Evolutionary conservation across 1,284 basidiomycete genomes (phyloP).

Genomic region (Puccinia horiana): DNA sequence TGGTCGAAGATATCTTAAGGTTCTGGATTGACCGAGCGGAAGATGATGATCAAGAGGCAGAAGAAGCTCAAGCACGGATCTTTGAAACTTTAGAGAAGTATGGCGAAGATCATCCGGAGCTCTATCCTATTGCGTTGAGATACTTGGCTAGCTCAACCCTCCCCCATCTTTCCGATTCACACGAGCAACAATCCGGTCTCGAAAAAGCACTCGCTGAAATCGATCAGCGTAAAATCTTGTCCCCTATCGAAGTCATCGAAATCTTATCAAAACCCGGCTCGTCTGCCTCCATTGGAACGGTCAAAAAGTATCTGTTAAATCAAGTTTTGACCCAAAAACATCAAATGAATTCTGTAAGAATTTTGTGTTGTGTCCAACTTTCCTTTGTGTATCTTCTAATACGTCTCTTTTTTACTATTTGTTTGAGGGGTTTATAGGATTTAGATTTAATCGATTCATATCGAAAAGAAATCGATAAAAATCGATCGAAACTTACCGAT

Average conservation of each 20-base stretch:
- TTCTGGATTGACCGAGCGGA: conserved; percentile 72
- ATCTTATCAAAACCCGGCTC: conserved; percentile 75
- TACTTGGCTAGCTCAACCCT: conserved; percentile 76
- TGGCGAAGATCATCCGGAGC: conserved; percentile 69
- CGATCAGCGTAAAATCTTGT: conserved; percentile 76
- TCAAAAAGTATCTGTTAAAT: conserved; percentile 82
- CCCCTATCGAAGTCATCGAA: conserved; percentile 83
- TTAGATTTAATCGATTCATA: conserved; percentile 81
- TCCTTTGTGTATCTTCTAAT: not conserved
- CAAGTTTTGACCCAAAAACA: conserved; percentile 72
- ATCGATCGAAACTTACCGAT: conserved; percentile 76
- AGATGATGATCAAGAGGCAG: conserved; percentile 61
- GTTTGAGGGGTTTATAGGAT: conserved; percentile 65
- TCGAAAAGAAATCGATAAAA: conserved; percentile 76
- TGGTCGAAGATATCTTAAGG: conserved; percentile 92
- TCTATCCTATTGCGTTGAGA: conserved; percentile 85
- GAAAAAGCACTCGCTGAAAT: conserved; percentile 69
- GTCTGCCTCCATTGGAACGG: conserved; percentile 84
- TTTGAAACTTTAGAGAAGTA: conserved; percentile 73
- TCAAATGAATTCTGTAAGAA: conserved; percentile 70
- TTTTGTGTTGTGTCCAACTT: not conserved
- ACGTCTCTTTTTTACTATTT: not conserved
- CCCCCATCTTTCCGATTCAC: not conserved
- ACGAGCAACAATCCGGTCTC: conserved; percentile 59
- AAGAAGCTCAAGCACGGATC: conserved; percentile 65